A percentile compares a stretch with the other conserved stretches of the same genome.
Conservation (phyloP, 192 early-diverging fungal genomes). For the Linderina pennispora region DNA sequence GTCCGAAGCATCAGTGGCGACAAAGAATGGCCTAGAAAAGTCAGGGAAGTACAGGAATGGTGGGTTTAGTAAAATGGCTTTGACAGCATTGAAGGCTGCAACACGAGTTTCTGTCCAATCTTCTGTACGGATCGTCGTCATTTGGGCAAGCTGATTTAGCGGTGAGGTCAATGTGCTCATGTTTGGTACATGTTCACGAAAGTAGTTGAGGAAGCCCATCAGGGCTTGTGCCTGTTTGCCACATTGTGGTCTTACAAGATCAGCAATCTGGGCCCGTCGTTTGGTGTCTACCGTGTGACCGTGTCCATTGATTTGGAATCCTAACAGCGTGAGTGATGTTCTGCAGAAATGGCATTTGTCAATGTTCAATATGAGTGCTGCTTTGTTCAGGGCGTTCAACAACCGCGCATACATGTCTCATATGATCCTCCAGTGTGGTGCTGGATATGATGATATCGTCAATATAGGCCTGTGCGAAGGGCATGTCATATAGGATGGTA, state of each 20-base stretch:
- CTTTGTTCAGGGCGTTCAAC: no score
- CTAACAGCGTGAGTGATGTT: neutral
- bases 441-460: slow-evolving; percentile 1
- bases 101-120: neutral
- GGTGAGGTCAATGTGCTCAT: neutral
- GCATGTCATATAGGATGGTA: neutral
- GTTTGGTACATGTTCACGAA: neutral
- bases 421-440: neutral
- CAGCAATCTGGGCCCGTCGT: neutral
- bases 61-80: neutral
- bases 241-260: neutral
- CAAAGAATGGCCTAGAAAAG: neutral
- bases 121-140: neutral
- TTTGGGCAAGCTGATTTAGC: neutral
- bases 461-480: neutral
- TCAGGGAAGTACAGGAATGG: neutral
- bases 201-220: neutral
- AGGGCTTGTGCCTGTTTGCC: neutral
- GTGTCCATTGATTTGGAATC: neutral
- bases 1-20: slow-evolving; percentile 1
- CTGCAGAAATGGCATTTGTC: neutral
- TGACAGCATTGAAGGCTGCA: neutral
- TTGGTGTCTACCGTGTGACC: neutral
- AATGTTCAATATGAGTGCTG: neutral
- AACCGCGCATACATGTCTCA: no score